Conservation (phyloP, 805 yeast species). For the Wilhelminamyces savonicus region DNA sequence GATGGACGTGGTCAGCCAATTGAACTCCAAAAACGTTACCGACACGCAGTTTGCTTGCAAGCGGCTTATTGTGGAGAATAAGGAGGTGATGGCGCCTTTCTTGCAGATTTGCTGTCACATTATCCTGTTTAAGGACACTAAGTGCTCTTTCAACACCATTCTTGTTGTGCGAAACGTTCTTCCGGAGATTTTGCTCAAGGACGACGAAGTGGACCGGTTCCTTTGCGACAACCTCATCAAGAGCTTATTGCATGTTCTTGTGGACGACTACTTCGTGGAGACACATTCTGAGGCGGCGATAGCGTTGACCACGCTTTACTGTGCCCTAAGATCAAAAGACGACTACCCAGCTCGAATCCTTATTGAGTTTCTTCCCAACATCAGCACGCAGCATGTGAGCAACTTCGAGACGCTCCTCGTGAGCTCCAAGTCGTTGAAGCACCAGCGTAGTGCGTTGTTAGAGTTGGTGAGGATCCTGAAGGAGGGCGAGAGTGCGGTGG, state of each 20-base stretch:
- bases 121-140: constrained; percentile 78
- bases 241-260: constrained; percentile 58
- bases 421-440: constrained; percentile 63
- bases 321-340: constrained; percentile 63
- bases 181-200: constrained; percentile 59
- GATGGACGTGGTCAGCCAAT: constrained; percentile 84
- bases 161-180: constrained; percentile 71
- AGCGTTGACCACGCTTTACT: constrained; percentile 73
- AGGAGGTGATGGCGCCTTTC: constrained; percentile 69
- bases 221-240: constrained; percentile 62
- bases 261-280: constrained; percentile 74
- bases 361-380: constrained; percentile 47
- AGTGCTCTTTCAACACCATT: constrained; percentile 88
- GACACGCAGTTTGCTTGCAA: constrained; percentile 64
- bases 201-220: constrained; percentile 69
- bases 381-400: constrained; percentile 49
- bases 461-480: constrained; percentile 67
- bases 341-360: constrained; percentile 61
- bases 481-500: constrained; percentile 22
- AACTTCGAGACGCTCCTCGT: constrained; percentile 60
- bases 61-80: constrained; percentile 56
- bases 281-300: constrained; percentile 91
- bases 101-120: constrained; percentile 69
- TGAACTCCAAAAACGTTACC: constrained; percentile 44
- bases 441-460: constrained; percentile 72